Base-by-base conservation (phyloP, 805 yeast genomes). In the Martiniozyma abietophila region DNA sequence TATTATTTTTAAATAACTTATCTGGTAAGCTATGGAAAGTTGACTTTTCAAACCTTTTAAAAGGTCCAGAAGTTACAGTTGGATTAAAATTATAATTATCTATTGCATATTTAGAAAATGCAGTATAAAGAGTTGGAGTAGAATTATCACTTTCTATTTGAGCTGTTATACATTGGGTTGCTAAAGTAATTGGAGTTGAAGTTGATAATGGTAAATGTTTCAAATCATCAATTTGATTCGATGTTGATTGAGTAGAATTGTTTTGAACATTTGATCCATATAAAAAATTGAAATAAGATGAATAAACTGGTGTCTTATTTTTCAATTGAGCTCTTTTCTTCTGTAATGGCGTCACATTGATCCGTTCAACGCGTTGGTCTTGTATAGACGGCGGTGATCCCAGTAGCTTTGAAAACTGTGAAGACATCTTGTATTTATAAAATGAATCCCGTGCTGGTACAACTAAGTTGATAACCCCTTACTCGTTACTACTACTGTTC, bases 1-100 rank as follows among this genome's bases (percentile, higher is more conserved):
- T 67, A 14, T 14, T 15, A 20, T 15, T 20, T 24, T 29, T 9
- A 15, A 29, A 34, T 29, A 34, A 19, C 43, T 75, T 76, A 51
- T 86, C 95, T 1, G 96, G 96, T 32, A 88, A 72, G 48, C 72
- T 74, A 39, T 77, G 64, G 34, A 77, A 74, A 22, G 70, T 68
- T 2, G 79, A 65, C 48, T 79, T 77, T 49, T 77, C 88, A 54
- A 85, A 86, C 7, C 95, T 78, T n/a, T 81, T 69, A 43, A 76
- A 78, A 18, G 66, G 63, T 8, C 69, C 69, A 37, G 65, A 50
- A 3, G 71, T 67, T 27, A 60, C 58, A 8, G 38, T 44, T 30
- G 58, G 55, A 36, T 70, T 69, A 43, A 67, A 71, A 42, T 72
- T 75, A 53, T 74, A 82, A 49, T 75, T 79, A 50, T 82, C 86